A percentile compares a stretch with the other conserved stretches of the same genome.
These are phyloP conservation scores for Cupressus sempervirens DNA, from an alignment of 75 land plant species.

Conservation along the genomic window DNA sequence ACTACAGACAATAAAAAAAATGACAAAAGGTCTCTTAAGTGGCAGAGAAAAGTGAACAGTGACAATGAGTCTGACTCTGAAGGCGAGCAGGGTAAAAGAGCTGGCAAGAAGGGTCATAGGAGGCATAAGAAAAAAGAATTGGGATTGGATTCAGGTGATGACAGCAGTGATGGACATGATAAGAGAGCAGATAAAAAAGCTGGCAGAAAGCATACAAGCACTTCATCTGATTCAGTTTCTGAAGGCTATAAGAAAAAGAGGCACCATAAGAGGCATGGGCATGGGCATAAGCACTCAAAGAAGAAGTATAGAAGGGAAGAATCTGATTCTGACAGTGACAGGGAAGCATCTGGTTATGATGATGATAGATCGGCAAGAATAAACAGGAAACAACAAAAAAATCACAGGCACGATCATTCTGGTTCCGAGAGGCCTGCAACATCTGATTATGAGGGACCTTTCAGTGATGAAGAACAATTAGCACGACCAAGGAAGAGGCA, in stretches of 20 bases:
- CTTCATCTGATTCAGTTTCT: conserved; percentile 16
- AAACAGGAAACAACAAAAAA: conserved; percentile 14
- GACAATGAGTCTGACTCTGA: conserved; percentile 16
- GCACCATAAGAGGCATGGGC: conserved; percentile 5
- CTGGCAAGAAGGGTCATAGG: conserved; percentile 21
- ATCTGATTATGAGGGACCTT: conserved; percentile 11
- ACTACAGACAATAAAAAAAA: neutral
- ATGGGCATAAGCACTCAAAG: conserved; percentile 6
- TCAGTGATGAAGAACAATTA: conserved; percentile 14
- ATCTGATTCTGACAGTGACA: conserved; percentile 11
- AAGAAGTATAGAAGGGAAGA: conserved; percentile 13
- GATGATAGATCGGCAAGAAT: conserved; percentile 6
- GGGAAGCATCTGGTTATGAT: conserved; percentile 18
- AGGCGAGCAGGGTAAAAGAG: conserved; percentile 6
- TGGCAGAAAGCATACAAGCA: neutral
- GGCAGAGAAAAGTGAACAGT: conserved; percentile 5
- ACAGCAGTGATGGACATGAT: conserved; percentile 22
- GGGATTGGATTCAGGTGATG: conserved; percentile 25
- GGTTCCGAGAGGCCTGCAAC: neutral
- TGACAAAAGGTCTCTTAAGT: conserved; percentile 5
- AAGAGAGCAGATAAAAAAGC: neutral
- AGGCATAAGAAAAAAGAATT: conserved; percentile 25
- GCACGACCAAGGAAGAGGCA: conserved; percentile 26
- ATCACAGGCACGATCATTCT: conserved; percentile 11
- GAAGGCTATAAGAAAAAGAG: conserved; percentile 33